Base-by-base conservation (phyloP, 768 basidiomycete genomes). In the Pulveroboletus ravenelii region DNA sequence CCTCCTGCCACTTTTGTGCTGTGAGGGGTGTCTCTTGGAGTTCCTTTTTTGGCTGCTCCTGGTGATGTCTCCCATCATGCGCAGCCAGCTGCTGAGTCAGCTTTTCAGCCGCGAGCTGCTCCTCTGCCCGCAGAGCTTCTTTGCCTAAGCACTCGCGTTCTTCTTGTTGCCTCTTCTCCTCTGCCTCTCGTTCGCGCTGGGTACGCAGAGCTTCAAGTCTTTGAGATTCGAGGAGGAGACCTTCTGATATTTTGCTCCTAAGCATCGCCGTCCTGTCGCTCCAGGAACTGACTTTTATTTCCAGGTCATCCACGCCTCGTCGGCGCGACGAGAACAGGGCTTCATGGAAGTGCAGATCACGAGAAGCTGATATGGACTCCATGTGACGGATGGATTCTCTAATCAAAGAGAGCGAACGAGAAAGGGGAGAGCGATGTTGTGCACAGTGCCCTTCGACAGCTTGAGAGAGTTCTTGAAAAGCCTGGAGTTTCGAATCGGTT, bases 381-480 rank as follows among this genome's bases (percentile, higher is more conserved):
- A 91, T 80, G 20, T 66, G 69, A 17, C 74, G 73, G 17, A 89
- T 68, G 3, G 79, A 64, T 39, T 80, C 78, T 17, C 77, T 81
- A 39, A 83, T 73, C 6, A 74, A 70, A 15, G 79, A 76, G 38
- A 87, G 68, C 0, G 78, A 78, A 20, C 73, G 72, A 12, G 72
- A 65, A 53, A 80, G 70, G 29, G 63, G 60, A 48, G 66, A 54
- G 57, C 72, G 68, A 59, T 73, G 65, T 4, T 61, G 50, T 40
- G 69, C 54, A 42, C 67, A 59, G 41, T 71, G 55, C 18, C 58
- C 53, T 48, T 79, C 73, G 15, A 78, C 54, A 12, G 70, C 57
- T 37, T 57, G 60, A 14, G 64, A 64, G 20, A 82, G 59, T 17
- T 56, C 45, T 25, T 60, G 67, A 25, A 87, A 66, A 29, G 63